Evolutionary conservation across 2,329 filamentous ascomycete species (phyloP), one percentile per base, ranked within the genome.

Genomic region (Amylocarpus encephaloides): DNA sequence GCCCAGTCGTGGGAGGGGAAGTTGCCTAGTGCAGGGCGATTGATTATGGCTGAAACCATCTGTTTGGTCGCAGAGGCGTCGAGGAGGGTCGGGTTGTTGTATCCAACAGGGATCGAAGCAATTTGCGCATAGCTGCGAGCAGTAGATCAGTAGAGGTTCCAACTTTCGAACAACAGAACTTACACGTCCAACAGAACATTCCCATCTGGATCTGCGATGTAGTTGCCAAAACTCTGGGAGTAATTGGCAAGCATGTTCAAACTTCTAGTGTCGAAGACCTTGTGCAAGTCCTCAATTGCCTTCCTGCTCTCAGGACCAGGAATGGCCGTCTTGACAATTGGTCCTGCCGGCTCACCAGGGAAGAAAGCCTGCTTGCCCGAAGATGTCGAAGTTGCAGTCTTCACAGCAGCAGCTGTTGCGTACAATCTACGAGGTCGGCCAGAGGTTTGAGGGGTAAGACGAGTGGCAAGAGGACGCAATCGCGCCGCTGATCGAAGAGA

Each of bases 101-200:
- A 91, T 55, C 87, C 87, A 43, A 92, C 80, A 9, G 87, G 85
- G 60, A 92, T 91, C 19, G 86, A 90, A 51, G 87, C 87, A 65
- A 92, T 91, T 69, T 91, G 87, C 45, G 87, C 83, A 68, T 88
- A 88, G 49, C 78, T 80, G 55, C n/a, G 9, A 16, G 4, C 43
- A 46, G 50, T 50, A 62, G 55, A 61, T 54, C 32, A 42, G 22
- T 32, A 6, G 34, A 1, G 6, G 7, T 41, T 7, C 13, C 2
- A 11, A 11, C 13, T 5, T 19, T 9, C 43, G n/a, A n/a, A 32
- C 30, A 33, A 32, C 11, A 15, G 36, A 1, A 67, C 70, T 46
- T 69, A 73, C 68, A 75, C 73, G 66, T 76, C 73, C 44, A 75
- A 67, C 53, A 70, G 70, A 34, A 69, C 66, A 66, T 76, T 76